These are phyloP conservation scores for Pseudomassariella vexata DNA, from an alignment of 2,329 filamentous ascomycete genomes.

Conservation along the genomic window DNA sequence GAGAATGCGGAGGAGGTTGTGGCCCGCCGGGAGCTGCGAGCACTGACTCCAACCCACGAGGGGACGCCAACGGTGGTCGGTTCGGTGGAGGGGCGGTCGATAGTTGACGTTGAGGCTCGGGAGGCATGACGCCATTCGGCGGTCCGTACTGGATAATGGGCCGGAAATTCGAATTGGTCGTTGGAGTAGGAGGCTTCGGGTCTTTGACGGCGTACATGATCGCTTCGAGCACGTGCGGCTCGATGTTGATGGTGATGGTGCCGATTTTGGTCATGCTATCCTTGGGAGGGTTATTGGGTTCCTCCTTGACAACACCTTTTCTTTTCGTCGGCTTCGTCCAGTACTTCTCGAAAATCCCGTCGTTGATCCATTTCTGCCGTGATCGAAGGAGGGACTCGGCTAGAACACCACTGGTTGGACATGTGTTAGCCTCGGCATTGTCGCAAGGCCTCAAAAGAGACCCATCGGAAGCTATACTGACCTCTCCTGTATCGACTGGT, in stretches of 20 bases:
- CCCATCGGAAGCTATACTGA: slow-evolving; percentile 31
- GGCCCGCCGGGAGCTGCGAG: slow-evolving; percentile 18
- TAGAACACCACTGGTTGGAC: slow-evolving; percentile 66
- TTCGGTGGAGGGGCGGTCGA: slow-evolving; percentile 19
- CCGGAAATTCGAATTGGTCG: slow-evolving; percentile 33
- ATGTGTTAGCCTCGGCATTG: too few relatives aligned
- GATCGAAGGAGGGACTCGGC: slow-evolving; percentile 69
- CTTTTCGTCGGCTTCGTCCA: slow-evolving; percentile 69
- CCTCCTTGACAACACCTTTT: slow-evolving; percentile 58
- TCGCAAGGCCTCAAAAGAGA: too few relatives aligned
- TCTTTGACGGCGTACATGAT: slow-evolving; percentile 69
- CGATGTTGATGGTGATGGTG: slow-evolving; percentile 67
- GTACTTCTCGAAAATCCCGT: slow-evolving; percentile 70
- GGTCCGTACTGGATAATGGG: slow-evolving; percentile 63
- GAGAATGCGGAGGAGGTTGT: slow-evolving; percentile 18
- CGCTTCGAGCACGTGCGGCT: slow-evolving; percentile 75
- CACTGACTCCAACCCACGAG: slow-evolving; percentile 24
- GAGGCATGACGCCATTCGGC: slow-evolving; percentile 56
- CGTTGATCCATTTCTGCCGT: slow-evolving; percentile 65
- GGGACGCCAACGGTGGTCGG: slow-evolving; percentile 13
- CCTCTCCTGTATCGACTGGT: slow-evolving; percentile 71
- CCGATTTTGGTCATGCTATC: slow-evolving; percentile 70
- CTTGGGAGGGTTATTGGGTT: slow-evolving; percentile 61
- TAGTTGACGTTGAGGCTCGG: slow-evolving; percentile 35
- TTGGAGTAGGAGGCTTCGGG: slow-evolving; percentile 40